Conservation (phyloP, 768 basidiomycete species). For the Phanerodontia chrysosporium region DNA sequence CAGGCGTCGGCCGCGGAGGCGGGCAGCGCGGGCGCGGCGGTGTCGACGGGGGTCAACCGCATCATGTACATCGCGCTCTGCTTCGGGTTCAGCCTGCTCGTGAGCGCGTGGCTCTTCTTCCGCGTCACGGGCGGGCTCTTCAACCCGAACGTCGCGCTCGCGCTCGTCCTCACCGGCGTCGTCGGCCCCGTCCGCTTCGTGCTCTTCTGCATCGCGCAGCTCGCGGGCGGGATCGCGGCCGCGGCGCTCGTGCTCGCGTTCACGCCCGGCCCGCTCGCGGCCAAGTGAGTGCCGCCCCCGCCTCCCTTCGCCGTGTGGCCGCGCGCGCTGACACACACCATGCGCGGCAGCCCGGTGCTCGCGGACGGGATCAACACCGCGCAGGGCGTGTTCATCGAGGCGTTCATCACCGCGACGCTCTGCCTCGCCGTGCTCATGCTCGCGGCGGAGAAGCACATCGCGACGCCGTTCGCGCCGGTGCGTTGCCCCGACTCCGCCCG, state of each 20-base stretch:
- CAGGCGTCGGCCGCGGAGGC: conserved; percentile 47
- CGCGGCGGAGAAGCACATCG: conserved; percentile 64
- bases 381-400: conserved; percentile 67
- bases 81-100: conserved; percentile 59
- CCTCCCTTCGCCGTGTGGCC: too few relatives aligned
- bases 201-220: conserved; percentile 58
- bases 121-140: conserved; percentile 60
- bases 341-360: conserved; percentile 46
- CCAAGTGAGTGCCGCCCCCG: conserved; percentile 39
- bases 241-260: conserved; percentile 51
- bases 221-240: conserved; percentile 56
- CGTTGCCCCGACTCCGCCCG: too few relatives aligned
- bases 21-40: conserved; percentile 6
- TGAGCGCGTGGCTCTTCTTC: conserved; percentile 66
- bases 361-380: conserved; percentile 44
- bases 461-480: conserved; percentile 68
- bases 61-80: conserved; percentile 53
- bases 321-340: too few relatives aligned
- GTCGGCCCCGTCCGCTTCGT: conserved; percentile 53
- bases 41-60: conserved; percentile 32
- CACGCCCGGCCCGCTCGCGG: conserved; percentile 49
- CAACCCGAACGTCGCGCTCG: conserved; percentile 59
- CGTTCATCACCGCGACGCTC: conserved; percentile 60
- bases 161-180: conserved; percentile 53
- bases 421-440: conserved; percentile 68